phyloP scores from a whole-genome alignment of 192 early-diverging fungal genomes.

The Neocallimastix lanati region DNA sequence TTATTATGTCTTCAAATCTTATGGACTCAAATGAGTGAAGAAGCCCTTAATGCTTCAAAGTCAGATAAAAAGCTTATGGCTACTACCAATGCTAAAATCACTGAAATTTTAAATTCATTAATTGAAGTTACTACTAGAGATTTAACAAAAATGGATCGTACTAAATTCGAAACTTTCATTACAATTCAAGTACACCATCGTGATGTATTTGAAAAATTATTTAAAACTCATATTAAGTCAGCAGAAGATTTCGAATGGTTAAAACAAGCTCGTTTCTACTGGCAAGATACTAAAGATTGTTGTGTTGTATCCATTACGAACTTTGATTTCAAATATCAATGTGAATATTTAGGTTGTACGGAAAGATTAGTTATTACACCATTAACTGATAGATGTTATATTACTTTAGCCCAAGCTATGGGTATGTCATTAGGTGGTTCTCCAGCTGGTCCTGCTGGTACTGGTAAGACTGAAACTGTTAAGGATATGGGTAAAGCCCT shows the following conservation, averaged over 20 bases:
- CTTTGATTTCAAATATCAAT: slow-evolving; percentile 45
- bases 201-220: slow-evolving; percentile 46
- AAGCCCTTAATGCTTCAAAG: slow-evolving; percentile 29
- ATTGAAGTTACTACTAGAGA: slow-evolving; percentile 47
- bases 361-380: slow-evolving; percentile 46
- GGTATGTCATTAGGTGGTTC: slow-evolving; percentile 48
- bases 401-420: slow-evolving; percentile 40
- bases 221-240: slow-evolving; percentile 33
- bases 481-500: slow-evolving; percentile 47
- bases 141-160: slow-evolving; percentile 39
- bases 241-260: slow-evolving; percentile 47
- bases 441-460: slow-evolving; percentile 35
- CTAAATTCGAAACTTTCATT: slow-evolving; percentile 46
- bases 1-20: slow-evolving; percentile 38
- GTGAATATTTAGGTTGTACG: slow-evolving; percentile 43
- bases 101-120: slow-evolving; percentile 33
- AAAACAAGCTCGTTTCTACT: slow-evolving; percentile 45
- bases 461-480: slow-evolving; percentile 43
- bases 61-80: slow-evolving; percentile 46
- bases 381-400: slow-evolving; percentile 37
- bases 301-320: slow-evolving; percentile 44
- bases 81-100: slow-evolving; percentile 30
- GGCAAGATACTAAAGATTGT: slow-evolving; percentile 49
- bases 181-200: slow-evolving; percentile 48
- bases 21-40: slow-evolving; percentile 40